A percentile compares a stretch with the other conserved stretches of the same genome.
These are phyloP conservation scores for Penicillium verrucosum DNA, from an alignment of 2,329 filamentous ascomycete species.

Conservation along the genomic window DNA sequence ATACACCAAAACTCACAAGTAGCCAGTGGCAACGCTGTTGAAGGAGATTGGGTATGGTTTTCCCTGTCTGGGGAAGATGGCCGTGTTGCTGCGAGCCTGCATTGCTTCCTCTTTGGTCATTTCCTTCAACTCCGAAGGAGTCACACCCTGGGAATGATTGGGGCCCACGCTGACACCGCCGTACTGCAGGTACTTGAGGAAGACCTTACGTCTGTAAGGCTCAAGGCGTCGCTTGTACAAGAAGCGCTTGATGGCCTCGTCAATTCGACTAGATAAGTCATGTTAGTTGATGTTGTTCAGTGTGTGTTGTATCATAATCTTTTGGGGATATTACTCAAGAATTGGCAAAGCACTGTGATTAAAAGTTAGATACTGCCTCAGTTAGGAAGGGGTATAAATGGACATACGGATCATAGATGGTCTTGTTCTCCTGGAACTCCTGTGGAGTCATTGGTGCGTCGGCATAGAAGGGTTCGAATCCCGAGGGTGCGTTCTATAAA, in stretches of 20 bases:
- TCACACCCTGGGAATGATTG: constrained; percentile 62
- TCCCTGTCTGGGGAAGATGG: constrained; percentile 53
- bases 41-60: constrained; percentile 63
- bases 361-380: not conserved
- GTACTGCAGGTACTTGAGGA: constrained; percentile 76
- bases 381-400: not conserved
- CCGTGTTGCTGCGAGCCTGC: constrained; percentile 54
- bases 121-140: constrained; percentile 60
- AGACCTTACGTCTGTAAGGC: constrained; percentile 58
- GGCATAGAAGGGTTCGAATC: constrained; percentile 77
- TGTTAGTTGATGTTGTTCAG: constrained; percentile 12
- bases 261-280: constrained; percentile 62
- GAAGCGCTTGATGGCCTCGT: constrained; percentile 80
- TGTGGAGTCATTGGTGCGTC: constrained; percentile 73
- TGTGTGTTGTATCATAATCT: no score
- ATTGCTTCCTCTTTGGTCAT: constrained; percentile 64
- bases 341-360: constrained; percentile 47
- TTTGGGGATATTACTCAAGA: constrained; percentile 50
- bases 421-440: constrained; percentile 63
- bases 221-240: constrained; percentile 72
- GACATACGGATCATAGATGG: constrained; percentile 65
- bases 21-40: constrained; percentile 70
- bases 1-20: constrained; percentile 56
- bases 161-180: constrained; percentile 70
- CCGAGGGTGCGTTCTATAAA: constrained; percentile 51